phyloP scores from a whole-genome alignment of 2,329 filamentous ascomycete genomes.

The Colletotrichum filicis region DNA sequence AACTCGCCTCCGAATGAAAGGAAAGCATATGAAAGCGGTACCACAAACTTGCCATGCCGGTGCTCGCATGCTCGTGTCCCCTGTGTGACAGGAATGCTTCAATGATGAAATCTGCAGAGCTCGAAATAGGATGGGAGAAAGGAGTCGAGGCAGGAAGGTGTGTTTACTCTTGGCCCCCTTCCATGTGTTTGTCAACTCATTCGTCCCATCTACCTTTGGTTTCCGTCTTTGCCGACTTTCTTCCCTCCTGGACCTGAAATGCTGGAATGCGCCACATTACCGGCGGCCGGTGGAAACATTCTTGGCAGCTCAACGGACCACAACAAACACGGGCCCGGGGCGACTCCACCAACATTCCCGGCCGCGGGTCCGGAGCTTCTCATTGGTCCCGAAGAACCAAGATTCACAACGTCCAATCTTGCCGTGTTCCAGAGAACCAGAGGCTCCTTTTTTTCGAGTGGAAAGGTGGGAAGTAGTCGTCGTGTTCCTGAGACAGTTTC shows the following conservation, averaged over 20 bases:
- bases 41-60: neutral
- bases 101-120: slow-evolving; percentile 5
- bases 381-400: slow-evolving; percentile 5
- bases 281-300: slow-evolving; percentile 16
- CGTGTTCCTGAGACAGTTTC: neutral
- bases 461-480: neutral
- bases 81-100: slow-evolving; percentile 1
- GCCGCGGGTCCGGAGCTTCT: neutral
- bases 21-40: slow-evolving; percentile 30
- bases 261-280: slow-evolving; percentile 27
- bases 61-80: neutral
- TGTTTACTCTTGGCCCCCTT: neutral
- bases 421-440: slow-evolving; percentile 1
- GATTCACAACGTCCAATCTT: neutral
- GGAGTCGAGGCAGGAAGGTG: neutral
- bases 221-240: neutral
- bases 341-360: slow-evolving; percentile 3
- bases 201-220: neutral
- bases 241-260: neutral
- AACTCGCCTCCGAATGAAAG: slow-evolving; percentile 25
- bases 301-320: slow-evolving; percentile 9
- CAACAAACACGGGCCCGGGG: slow-evolving; percentile 23
- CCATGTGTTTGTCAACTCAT: neutral
- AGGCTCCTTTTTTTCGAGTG: neutral
- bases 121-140: neutral